These are phyloP conservation scores for Globisporangium irregulare DNA, from an alignment of 352 stramenopile genomes.

Conservation along the genomic window DNA sequence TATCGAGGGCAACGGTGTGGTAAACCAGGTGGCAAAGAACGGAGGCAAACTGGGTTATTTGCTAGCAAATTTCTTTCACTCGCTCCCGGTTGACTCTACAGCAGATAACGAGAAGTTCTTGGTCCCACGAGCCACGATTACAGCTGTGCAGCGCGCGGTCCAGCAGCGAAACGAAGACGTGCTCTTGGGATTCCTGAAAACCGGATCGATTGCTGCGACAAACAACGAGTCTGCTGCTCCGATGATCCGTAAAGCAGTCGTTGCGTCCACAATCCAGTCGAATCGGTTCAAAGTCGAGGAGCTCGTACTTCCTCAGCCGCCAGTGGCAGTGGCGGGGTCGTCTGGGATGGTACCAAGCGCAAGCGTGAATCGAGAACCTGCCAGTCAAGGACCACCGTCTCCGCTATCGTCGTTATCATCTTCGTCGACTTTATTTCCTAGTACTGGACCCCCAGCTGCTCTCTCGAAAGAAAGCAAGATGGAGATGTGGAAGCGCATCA, in stretches of 20 bases:
- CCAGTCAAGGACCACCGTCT: background rate
- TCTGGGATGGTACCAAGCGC: background rate
- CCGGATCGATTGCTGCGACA: slow-evolving; percentile 1
- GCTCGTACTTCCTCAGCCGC: slow-evolving; percentile 1
- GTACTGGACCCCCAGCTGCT: background rate
- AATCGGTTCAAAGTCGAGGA: slow-evolving; percentile 23
- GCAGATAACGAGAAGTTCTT: slow-evolving; percentile 18
- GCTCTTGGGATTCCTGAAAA: slow-evolving; percentile 24
- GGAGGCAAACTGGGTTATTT: slow-evolving; percentile 42
- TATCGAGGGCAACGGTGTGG: slow-evolving; percentile 45
- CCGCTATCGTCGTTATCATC: background rate
- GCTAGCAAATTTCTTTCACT: slow-evolving; percentile 39
- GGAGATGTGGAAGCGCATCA: slow-evolving; percentile 64
- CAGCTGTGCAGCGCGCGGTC: slow-evolving; percentile 22
- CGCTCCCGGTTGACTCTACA: slow-evolving; percentile 13
- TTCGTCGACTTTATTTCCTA: background rate
- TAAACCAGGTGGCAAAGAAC: slow-evolving; percentile 26
- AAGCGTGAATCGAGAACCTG: background rate
- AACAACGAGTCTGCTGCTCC: background rate
- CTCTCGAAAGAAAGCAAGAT: slow-evolving; percentile 56
- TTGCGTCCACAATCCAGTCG: slow-evolving; percentile 5
- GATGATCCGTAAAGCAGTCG: slow-evolving; percentile 2
- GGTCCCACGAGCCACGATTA: slow-evolving; percentile 14
- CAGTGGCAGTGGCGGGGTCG: background rate
- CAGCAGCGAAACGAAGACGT: slow-evolving; percentile 21